Percentiles rank a stretch among this genome's conserved stretches.
Conservation (phyloP, 371 early-diverging fungal genomes). For the Mortierella sp. region DNA sequence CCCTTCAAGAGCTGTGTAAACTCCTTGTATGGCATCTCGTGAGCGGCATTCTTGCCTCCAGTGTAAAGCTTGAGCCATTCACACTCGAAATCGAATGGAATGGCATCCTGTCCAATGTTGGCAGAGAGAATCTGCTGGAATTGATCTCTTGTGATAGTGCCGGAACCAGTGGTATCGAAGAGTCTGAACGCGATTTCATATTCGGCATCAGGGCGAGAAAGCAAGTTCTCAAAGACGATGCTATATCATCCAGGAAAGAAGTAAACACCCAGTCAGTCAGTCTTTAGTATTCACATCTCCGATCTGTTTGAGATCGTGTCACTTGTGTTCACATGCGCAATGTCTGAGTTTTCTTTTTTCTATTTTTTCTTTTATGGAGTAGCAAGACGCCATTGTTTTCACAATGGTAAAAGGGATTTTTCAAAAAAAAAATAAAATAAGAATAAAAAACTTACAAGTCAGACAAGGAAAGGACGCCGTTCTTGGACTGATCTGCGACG, state of each 20-base stretch:
- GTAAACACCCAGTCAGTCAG: neutral
- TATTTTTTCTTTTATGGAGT: too few species aligned
- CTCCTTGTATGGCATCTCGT: constrained; percentile 78
- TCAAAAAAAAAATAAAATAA: too few species aligned
- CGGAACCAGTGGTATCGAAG: constrained; percentile 73
- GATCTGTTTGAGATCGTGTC: too few species aligned
- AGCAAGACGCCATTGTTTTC: neutral
- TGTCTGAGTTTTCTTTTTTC: too few species aligned
- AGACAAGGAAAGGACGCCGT: constrained; percentile 75
- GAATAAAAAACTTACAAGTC: constrained; percentile 78
- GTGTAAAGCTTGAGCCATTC: constrained; percentile 82
- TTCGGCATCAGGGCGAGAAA: constrained; percentile 86
- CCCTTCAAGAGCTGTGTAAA: constrained; percentile 87
- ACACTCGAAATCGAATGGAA: constrained; percentile 80
- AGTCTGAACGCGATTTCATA: constrained; percentile 84
- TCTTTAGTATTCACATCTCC: neutral
- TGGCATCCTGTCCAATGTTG: constrained; percentile 68
- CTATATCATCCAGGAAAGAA: constrained; percentile 9
- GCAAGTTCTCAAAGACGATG: constrained; percentile 74
- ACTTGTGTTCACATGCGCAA: too few species aligned
- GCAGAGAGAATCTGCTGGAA: constrained; percentile 75
- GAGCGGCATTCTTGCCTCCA: constrained; percentile 68
- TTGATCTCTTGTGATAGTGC: constrained; percentile 75
- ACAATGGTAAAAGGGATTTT: neutral
- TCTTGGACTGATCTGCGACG: constrained; percentile 76